Percentiles rank a stretch among this genome's conserved stretches.
Evolutionary conservation across 2,329 filamentous ascomycete species (phyloP).

Genomic region (Sporothrix protearum): DNA sequence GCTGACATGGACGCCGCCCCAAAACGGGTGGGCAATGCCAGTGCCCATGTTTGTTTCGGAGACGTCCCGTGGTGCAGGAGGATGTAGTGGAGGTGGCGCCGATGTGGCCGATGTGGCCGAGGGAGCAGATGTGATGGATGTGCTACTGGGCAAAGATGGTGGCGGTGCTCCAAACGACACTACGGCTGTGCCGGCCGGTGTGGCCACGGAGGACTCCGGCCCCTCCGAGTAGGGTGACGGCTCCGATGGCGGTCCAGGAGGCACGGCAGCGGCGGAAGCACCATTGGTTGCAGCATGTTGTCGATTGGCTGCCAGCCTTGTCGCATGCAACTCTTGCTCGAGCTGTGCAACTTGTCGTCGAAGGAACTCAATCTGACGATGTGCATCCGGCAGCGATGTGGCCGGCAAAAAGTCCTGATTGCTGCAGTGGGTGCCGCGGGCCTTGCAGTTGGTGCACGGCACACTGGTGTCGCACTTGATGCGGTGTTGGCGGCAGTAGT

Average conservation of each 20-base stretch:
- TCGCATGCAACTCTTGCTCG: not conserved
- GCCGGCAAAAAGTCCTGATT: not conserved
- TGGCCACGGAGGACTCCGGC: not conserved
- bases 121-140: not conserved
- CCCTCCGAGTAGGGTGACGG: not conserved
- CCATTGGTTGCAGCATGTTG: not conserved
- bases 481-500: constrained; percentile 42
- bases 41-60: not conserved
- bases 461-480: constrained; percentile 42
- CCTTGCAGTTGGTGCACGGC: constrained; percentile 41
- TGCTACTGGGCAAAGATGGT: not conserved
- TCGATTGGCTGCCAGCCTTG: not conserved
- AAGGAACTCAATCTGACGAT: constrained; percentile 4
- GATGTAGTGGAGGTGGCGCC: not conserved
- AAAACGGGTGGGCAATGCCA: not conserved
- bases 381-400: constrained; percentile 4
- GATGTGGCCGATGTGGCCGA: not conserved
- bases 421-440: constrained; percentile 6
- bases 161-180: not conserved
- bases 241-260: not conserved
- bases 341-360: constrained; percentile 5
- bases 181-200: not conserved
- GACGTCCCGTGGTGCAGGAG: not conserved
- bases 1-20: constrained; percentile 16
- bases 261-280: not conserved